Base-by-base conservation (phyloP, 257 asterid genomes). In the Nemophila menziesii region DNA sequence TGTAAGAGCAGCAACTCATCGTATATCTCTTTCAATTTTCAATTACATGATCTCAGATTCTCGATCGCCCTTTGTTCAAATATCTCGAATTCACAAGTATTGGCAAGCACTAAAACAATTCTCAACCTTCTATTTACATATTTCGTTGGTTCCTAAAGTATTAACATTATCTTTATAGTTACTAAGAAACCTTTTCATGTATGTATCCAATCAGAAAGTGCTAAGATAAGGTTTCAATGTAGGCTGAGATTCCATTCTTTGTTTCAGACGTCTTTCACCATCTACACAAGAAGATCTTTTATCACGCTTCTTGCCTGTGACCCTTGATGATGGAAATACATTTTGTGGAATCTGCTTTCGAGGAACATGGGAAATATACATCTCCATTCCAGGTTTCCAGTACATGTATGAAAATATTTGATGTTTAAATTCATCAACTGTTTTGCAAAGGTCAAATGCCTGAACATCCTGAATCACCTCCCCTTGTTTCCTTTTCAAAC, bases 341-440 rank as follows among this genome's bases (percentile, higher is more conserved):
- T 79, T 79, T 20, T 80, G 45, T 11, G 99, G 99, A 29, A 92
- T 72, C 65, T 86, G 90, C 79, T 73, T 92, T 61, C 95, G 69
- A 48, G 93, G 92, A 49, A 86, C 78, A 57, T 92, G 99, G 54
- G 79, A 80, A 26, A 92, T 93, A 22, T 69, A 75, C 34, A 92
- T 79, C 50, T 86, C 92, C 99, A 82, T 92, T 33, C 93, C 94
- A 0, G 92, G 93, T 48, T 75, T 86, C 96, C 96, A 81, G 69
- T 74, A 79, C 69, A 59, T 2, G 63, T 82, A 92, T 15, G 74
- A 71, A 52, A 63, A 65, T 59, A 86, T 73, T 52, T 86, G 90
- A 64, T 71, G 86, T 66, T 85, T 75, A 63, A 92, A 92, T 62
- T 79, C 93, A 15, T 86, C 99, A 42, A 92, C 99, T 33, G 95